Base-by-base conservation (phyloP, 148 eudicot species). In the Pouteria glomerata region DNA sequence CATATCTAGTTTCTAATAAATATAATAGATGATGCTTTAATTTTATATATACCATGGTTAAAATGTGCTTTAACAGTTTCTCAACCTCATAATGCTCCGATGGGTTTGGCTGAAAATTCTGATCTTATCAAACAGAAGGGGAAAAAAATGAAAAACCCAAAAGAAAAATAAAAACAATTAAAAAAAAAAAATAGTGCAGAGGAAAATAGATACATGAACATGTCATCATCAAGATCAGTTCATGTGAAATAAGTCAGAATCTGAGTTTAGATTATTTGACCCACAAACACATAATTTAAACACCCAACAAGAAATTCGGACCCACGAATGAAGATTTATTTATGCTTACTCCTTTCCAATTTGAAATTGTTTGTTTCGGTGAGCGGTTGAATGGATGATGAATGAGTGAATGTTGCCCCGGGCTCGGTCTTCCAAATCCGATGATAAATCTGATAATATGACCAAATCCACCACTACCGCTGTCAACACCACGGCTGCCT, bases 101-200 rank as follows among this genome's bases (percentile, higher is more conserved):
- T 85, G 75, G 55, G 52, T 47, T 70, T 80, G 88, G 88, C 89
- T 73, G 52, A 64, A 81, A 75, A 68, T 39, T 80, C 88, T 89
- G 71, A 73, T 75, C 62, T n/a, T 19, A 30, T 67, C 53, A 18
- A 27, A 66, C 39, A 10, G 26, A 12, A 53, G 3, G 26, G 27
- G 24, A 6, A 24, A 44, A 8, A 16, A 7, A 42, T 6, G 0
- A 45, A 30, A 15, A 52, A 19, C 12, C 19, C 10, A 5, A 60
- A 57, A 50, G 39, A 12, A 41, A 21, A 30, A 31, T 73, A 26
- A n/a, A 47, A 4, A 30, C 33, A 57, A 23, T 27, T 12, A 21
- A 24, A 65, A 65, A 3, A 15, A 35, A 15, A 14, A 58, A 27
- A 12, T 19, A 23, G 1, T 0, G 3, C 19, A 8, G 39, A 62